Base-by-base conservation (phyloP, 257 asterid genomes). In the Parsonsia alboflavescens region DNA sequence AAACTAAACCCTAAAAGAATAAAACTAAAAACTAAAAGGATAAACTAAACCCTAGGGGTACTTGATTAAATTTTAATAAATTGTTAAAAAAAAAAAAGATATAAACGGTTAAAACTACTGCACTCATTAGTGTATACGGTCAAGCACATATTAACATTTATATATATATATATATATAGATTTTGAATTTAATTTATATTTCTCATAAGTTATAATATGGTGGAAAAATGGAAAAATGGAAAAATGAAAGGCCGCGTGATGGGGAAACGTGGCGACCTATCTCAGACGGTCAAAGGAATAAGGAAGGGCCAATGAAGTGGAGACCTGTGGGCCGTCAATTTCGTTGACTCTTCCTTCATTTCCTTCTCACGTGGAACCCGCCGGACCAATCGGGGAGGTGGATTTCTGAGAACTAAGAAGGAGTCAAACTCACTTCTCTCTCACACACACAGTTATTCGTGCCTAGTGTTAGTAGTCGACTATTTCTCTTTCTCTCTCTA, bases 381-480 rank as follows among this genome's bases (percentile, higher is more conserved):
- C 70, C 86, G 83, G 75, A 10, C 65, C 73, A 79, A 74, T 65
- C 71, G 83, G 75, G 63, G 46, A 15, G 44, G 70, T 30, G 46
- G 64, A 63, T 63, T 63, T 52, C 7, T 0, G 48, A 59, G 24
- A 61, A 10, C 75, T 7, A 59, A 33, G 86, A 85, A 82, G 63
- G 57, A 80, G 85, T 82, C 86, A 85, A 78, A 73, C 79, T 80
- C 80, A 66, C 63, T 77, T 78, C 78, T 81, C 78, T 81, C 33
- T 33, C 70, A 74, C 72, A 48, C 39, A 33, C 39, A 33, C 2
- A 33, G 39, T 58, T 24, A 39, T n/a, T n/a, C n/a, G 30, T 45
- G 1, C 12, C 7, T 46, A 33, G 36, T 45, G 46, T 16, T 7
- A 58, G 65, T 1, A 53, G 61, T 48, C 15, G 24, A 7, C 59